phyloP scores from a whole-genome alignment of 768 basidiomycete species.

The Kwoniella botswanensis region DNA sequence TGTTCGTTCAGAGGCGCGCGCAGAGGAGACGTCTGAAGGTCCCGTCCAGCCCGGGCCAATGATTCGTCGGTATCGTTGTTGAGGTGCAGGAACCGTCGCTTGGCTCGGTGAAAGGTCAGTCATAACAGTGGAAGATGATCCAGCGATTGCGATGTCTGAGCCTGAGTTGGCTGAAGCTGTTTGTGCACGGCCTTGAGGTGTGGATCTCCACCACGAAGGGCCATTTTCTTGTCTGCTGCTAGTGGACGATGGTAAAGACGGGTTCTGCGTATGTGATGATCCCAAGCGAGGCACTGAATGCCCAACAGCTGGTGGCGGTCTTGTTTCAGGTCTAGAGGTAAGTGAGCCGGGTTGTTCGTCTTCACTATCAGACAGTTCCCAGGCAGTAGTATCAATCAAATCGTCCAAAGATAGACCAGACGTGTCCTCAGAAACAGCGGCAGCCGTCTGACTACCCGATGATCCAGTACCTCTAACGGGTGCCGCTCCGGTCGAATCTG shows the following conservation, averaged over 20 bases:
- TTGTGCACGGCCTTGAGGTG: neutral
- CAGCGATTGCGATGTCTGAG: neutral
- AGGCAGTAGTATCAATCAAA: neutral
- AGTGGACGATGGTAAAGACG: too few species aligned
- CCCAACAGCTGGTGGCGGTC: too few species aligned
- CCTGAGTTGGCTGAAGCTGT: too few species aligned
- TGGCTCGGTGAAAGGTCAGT: neutral
- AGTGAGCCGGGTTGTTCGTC: neutral
- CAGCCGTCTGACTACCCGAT: too few species aligned
- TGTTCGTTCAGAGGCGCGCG: neutral
- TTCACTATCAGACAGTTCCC: neutral
- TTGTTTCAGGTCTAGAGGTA: neutral
- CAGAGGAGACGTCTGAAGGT: neutral
- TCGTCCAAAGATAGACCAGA: neutral
- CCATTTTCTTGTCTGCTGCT: neutral
- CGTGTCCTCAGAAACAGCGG: too few species aligned
- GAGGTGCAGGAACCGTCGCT: slow-evolving; percentile 2
- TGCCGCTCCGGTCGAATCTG: too few species aligned
- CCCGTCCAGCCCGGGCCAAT: neutral
- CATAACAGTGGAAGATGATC: neutral
- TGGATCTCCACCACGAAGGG: neutral
- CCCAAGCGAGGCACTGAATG: too few species aligned
- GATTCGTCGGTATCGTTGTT: neutral
- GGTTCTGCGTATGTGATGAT: too few species aligned
- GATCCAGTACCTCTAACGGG: too few species aligned